phyloP scores from a whole-genome alignment of 2,329 filamentous ascomycete genomes.

The Arthrobotrys sphaeroides region DNA sequence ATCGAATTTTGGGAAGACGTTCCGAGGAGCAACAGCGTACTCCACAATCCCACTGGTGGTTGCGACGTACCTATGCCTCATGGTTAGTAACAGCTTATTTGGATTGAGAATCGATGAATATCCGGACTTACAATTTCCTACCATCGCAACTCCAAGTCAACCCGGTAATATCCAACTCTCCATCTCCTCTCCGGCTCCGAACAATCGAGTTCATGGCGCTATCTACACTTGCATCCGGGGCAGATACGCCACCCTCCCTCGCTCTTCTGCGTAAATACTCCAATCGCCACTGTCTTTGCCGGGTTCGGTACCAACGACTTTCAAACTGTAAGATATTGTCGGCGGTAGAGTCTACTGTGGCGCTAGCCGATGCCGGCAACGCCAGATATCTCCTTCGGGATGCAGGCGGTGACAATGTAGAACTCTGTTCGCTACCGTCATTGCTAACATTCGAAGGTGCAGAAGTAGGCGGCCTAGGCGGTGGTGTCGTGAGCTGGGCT shows the following conservation, averaged over 20 bases:
- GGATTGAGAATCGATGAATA: neutral
- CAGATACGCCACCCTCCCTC: slow-evolving; percentile 34
- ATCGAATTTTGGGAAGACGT: slow-evolving; percentile 51
- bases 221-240: slow-evolving; percentile 22
- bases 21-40: slow-evolving; percentile 55
- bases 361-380: slow-evolving; percentile 51
- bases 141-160: slow-evolving; percentile 57
- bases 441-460: slow-evolving; percentile 31
- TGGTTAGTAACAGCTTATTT: neutral
- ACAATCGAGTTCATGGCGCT: slow-evolving; percentile 25
- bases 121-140: slow-evolving; percentile 57
- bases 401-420: slow-evolving; percentile 23
- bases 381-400: slow-evolving; percentile 48
- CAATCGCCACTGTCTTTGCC: slow-evolving; percentile 54
- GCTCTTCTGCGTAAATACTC: slow-evolving; percentile 36
- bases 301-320: slow-evolving; percentile 56
- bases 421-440: slow-evolving; percentile 19
- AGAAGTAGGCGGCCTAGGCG: slow-evolving; percentile 46
- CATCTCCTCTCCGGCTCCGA: slow-evolving; percentile 52
- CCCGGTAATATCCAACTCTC: slow-evolving; percentile 58
- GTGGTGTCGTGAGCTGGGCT: slow-evolving; percentile 42
- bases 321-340: slow-evolving; percentile 55
- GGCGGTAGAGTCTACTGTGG: slow-evolving; percentile 48
- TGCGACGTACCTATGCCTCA: slow-evolving; percentile 57
- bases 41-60: slow-evolving; percentile 57